Percentiles rank a stretch among this genome's conserved stretches.
Evolutionary conservation across 2,329 filamentous ascomycete species (phyloP).

Genomic region (Pseudogymnoascus sp.): DNA sequence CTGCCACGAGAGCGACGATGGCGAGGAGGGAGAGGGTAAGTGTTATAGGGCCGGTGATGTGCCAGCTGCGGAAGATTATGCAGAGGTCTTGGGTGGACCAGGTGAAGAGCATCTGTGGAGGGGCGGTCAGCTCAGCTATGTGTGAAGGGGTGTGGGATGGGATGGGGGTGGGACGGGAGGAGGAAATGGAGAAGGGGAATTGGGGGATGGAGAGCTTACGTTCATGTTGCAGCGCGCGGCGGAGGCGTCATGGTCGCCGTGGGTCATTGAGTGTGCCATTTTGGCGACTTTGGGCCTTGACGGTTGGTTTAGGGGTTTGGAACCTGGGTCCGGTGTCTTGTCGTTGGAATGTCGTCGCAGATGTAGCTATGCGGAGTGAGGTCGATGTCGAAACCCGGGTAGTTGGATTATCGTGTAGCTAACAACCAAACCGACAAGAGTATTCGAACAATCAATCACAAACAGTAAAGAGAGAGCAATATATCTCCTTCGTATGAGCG

Average conservation of each 20-base stretch:
- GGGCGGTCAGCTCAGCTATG: not conserved
- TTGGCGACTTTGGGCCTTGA: not conserved
- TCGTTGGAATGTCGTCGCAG: not conserved
- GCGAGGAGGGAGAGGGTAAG: conserved; percentile 77
- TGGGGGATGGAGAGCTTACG: conserved; percentile 41
- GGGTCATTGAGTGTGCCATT: conserved; percentile 37
- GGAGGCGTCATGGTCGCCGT: conserved; percentile 52
- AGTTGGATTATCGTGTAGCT: not conserved
- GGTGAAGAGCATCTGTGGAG: conserved; percentile 89
- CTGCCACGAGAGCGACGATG: conserved; percentile 76
- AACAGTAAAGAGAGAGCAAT: not conserved
- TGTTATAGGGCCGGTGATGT: conserved; percentile 63
- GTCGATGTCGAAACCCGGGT: not conserved
- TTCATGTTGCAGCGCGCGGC: conserved; percentile 80
- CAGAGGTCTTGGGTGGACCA: conserved; percentile 92
- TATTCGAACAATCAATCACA: not conserved
- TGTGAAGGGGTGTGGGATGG: conserved; percentile 1
- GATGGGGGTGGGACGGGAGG: conserved; percentile 9
- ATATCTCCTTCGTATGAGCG: not conserved
- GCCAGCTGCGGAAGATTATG: conserved; percentile 92
- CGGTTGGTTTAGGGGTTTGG: not conserved
- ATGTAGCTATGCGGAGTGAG: not conserved
- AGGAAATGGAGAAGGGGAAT: too few relatives aligned
- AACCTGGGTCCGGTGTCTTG: not conserved
- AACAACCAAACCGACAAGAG: not conserved